These are phyloP conservation scores for Botrytis squamosa DNA, from an alignment of 2,329 filamentous ascomycete species.

Conservation along the genomic window DNA sequence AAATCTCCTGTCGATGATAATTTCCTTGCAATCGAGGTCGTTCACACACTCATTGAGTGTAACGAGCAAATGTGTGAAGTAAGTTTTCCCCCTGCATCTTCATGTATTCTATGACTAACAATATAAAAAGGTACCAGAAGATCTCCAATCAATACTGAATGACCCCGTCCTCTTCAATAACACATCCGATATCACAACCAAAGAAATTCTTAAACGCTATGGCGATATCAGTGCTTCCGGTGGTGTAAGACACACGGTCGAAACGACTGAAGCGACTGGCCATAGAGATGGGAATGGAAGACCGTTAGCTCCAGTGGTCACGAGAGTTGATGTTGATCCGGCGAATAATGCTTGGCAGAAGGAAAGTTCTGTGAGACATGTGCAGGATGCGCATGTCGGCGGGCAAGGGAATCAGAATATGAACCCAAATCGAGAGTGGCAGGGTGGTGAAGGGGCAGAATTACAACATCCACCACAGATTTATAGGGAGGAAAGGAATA, in stretches of 20 bases:
- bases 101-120: slow-evolving; percentile 32
- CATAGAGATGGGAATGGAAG: slow-evolving; percentile 50
- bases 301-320: slow-evolving; percentile 54
- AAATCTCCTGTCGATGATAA: slow-evolving; percentile 78
- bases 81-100: slow-evolving; percentile 41
- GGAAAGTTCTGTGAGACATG: slow-evolving; percentile 78
- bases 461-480: slow-evolving; percentile 32
- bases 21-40: slow-evolving; percentile 89
- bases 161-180: slow-evolving; percentile 81
- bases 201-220: slow-evolving; percentile 93
- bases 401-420: slow-evolving; percentile 44
- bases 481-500: slow-evolving; percentile 34
- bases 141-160: slow-evolving; percentile 80
- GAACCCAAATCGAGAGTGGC: slow-evolving; percentile 51
- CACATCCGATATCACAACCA: slow-evolving; percentile 85
- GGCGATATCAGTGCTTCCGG: slow-evolving; percentile 64
- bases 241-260: slow-evolving; percentile 58
- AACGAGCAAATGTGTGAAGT: slow-evolving; percentile 98
- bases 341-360: slow-evolving; percentile 73
- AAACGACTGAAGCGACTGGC: slow-evolving; percentile 54
- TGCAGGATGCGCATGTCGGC: slow-evolving; percentile 57
- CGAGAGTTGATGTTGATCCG: slow-evolving; percentile 82
- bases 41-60: slow-evolving; percentile 84
- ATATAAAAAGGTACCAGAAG: slow-evolving; percentile 75
- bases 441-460: slow-evolving; percentile 32